phyloP scores from a whole-genome alignment of 2,329 filamentous ascomycete genomes.

The Anisogramma anomala region DNA sequence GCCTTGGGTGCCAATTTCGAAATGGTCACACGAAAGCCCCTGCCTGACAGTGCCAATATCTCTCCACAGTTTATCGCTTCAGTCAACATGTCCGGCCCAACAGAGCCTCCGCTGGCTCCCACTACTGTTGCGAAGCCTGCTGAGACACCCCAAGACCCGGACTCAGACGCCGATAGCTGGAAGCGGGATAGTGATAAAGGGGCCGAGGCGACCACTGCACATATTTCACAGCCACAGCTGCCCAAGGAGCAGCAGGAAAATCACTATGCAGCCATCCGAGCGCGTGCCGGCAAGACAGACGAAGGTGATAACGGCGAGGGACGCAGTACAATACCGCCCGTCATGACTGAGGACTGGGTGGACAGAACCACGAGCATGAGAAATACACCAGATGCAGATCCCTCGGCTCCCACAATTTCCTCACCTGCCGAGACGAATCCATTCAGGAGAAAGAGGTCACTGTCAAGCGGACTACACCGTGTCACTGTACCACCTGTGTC shows the following conservation, averaged over 20 bases:
- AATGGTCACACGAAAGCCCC: conserved; percentile 33
- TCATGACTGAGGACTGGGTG: background rate
- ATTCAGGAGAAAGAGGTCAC: conserved; percentile 37
- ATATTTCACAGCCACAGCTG: background rate
- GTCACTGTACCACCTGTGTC: conserved; percentile 2
- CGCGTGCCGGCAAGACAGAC: background rate
- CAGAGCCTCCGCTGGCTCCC: background rate
- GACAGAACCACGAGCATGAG: background rate
- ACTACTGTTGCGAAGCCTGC: background rate
- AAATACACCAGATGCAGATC: background rate
- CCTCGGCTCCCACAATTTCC: background rate
- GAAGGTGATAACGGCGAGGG: background rate
- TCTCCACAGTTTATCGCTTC: conserved; percentile 18
- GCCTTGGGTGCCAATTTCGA: conserved; percentile 15
- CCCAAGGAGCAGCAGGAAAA: background rate
- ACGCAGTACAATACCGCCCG: background rate
- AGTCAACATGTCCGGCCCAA: conserved; percentile 20
- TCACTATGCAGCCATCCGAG: background rate
- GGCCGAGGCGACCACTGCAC: background rate
- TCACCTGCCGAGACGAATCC: conserved; percentile 35
- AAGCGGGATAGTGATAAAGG: conserved; percentile 9
- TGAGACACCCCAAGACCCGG: background rate
- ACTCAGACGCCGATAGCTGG: conserved; percentile 15
- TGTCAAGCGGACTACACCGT: conserved; percentile 8
- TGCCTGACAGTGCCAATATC: conserved; percentile 21